Percentiles rank a stretch among this genome's conserved stretches.
Evolutionary conservation across 2,329 filamentous ascomycete species (phyloP).

Genomic region (Colletotrichum melonis): DNA sequence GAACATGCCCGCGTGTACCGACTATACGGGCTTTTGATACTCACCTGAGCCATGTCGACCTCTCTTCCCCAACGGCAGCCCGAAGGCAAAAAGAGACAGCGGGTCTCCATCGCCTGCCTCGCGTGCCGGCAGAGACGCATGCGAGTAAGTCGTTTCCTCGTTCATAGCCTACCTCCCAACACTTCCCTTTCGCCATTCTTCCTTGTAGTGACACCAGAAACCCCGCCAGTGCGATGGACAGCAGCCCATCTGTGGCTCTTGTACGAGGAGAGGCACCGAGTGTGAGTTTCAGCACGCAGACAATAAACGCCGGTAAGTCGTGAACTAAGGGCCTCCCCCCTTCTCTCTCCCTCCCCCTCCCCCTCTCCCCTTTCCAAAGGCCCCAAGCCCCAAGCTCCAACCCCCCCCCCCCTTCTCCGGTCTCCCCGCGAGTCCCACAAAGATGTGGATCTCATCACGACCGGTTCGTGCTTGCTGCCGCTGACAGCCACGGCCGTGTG

Average conservation of each 20-base stretch:
- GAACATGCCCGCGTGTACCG: background rate
- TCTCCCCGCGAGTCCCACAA: background rate
- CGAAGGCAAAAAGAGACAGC: slow-evolving; percentile 28
- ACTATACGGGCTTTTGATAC: background rate
- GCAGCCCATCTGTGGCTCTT: slow-evolving; percentile 31
- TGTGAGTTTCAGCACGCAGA: slow-evolving; percentile 33
- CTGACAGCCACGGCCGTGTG: background rate
- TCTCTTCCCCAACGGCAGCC: background rate
- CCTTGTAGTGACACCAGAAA: background rate
- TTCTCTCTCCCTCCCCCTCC: background rate
- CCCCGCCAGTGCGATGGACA: slow-evolving; percentile 31
- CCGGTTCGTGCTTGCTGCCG: background rate
- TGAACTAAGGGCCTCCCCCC: background rate
- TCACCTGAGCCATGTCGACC: background rate
- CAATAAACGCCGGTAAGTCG: slow-evolving; percentile 32
- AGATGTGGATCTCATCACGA: background rate
- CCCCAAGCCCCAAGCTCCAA: too few relatives aligned
- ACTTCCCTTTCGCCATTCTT: background rate
- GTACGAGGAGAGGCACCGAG: slow-evolving; percentile 17
- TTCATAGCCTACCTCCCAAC: background rate
- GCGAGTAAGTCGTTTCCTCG: slow-evolving; percentile 15
- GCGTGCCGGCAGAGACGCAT: slow-evolving; percentile 35
- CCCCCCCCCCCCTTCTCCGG: background rate
- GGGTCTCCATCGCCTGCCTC: slow-evolving; percentile 37
- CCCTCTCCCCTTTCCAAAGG: background rate